These are phyloP conservation scores for Raffaelea albimanens DNA, from an alignment of 2,329 filamentous ascomycete species.

Conservation along the genomic window DNA sequence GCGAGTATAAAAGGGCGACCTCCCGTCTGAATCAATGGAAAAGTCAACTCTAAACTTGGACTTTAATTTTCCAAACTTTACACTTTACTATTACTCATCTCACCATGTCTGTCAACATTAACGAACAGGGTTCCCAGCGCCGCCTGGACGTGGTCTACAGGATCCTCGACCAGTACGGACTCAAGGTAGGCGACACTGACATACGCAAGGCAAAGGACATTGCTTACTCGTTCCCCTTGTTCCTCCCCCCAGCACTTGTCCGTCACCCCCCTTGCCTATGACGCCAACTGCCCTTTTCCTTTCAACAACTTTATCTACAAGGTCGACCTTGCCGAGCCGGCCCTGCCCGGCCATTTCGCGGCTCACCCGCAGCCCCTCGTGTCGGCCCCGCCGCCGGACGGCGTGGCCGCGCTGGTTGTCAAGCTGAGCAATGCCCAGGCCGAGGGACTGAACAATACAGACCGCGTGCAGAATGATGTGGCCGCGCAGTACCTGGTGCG, in stretches of 20 bases:
- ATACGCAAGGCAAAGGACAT: not conserved
- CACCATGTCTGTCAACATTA: not conserved
- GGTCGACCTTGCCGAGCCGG: not conserved
- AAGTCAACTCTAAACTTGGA: too few relatives aligned
- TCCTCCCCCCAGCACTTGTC: not conserved
- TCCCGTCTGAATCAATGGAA: too few relatives aligned
- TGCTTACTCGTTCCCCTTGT: too few relatives aligned
- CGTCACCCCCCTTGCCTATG: not conserved
- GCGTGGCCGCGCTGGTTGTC: not conserved
- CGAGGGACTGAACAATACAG: not conserved
- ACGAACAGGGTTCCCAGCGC: not conserved
- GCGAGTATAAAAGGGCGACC: too few relatives aligned
- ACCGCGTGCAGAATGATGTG: slow-evolving; percentile 1
- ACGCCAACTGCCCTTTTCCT: not conserved
- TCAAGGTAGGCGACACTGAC: not conserved
- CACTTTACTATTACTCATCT: too few relatives aligned
- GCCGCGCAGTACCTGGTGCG: not conserved
- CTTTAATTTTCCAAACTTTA: too few relatives aligned
- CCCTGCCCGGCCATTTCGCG: not conserved
- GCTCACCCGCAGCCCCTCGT: not conserved
- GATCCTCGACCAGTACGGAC: not conserved
- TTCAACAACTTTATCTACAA: slow-evolving; percentile 3
- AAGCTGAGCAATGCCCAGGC: not conserved
- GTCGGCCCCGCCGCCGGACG: not conserved
- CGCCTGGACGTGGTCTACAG: not conserved